Base-by-base conservation (phyloP, 768 basidiomycete species). In the Auriculariales sp. region DNA sequence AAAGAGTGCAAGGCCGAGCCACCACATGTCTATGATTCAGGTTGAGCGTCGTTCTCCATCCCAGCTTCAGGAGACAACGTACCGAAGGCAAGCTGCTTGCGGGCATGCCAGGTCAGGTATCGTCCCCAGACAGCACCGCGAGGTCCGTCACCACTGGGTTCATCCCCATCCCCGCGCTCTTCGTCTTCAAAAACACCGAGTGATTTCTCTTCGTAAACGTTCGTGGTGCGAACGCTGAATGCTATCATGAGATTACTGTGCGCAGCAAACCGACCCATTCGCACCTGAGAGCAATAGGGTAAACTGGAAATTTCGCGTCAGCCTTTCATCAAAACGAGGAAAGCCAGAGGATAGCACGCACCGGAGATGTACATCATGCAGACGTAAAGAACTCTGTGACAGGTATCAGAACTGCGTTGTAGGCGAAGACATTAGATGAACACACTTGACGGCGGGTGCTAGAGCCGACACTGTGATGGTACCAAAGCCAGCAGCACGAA, bases 331-430 rank as follows among this genome's bases (percentile, higher is more conserved):
- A 48, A 34, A 11, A 34, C 29, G 28, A 22, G 35, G 9, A 27
- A 51, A 53, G 27, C 49, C 31, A 46, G 57, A 46, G 47, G 49
- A 54, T 28, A 47, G 74, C 81, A 66, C 57, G 87, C 85, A 84
- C 53, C 84, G 74, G 79, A 80, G 57, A 89, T 78, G 58, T 86
- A 90, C 92, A 94, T 98, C 92, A 92, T 94, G 58, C 92, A 71
- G 2, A 88, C 79, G 60, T 84, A 93, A 34, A 93, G 63, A 0
- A 93, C 85, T 61, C 85, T 89, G 56, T 53, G 47, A 10, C 12
- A 31, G n/a, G 0, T 11, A n/a, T n/a, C 19, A 31, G 25, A 17
- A n/a, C 24, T 14, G 24, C 27, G 17, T 19, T 22, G 35, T 53
- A 52, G 35, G 48, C 55, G 19, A 54, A 45, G 12, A 51, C 6